phyloP scores from a whole-genome alignment of 306 rosid species.

The Argentina anserina region DNA sequence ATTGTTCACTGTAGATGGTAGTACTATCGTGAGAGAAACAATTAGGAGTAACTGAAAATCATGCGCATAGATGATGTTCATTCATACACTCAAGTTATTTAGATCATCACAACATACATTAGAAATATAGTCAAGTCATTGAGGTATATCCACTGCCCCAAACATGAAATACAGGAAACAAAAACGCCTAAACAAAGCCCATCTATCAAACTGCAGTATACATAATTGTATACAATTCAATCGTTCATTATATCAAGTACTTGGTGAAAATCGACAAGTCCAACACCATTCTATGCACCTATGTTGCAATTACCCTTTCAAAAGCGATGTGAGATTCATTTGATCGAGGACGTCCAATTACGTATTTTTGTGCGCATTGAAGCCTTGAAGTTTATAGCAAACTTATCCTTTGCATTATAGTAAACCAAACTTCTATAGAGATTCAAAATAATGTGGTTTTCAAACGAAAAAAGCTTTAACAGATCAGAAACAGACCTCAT shows the following conservation, averaged over 20 bases:
- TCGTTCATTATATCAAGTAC: neutral
- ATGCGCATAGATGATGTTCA: neutral
- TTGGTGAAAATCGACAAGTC: too few relatives aligned
- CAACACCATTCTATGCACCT: neutral
- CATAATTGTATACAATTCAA: neutral
- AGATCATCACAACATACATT: too few relatives aligned
- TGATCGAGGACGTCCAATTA: neutral
- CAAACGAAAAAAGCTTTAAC: neutral
- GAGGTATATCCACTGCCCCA: too few relatives aligned
- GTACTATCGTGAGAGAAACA: too few relatives aligned
- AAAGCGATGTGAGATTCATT: neutral
- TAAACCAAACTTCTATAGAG: neutral
- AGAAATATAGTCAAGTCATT: too few relatives aligned
- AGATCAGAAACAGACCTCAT: conserved; percentile 1
- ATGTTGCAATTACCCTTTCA: neutral
- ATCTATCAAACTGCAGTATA: neutral
- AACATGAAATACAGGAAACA: too few relatives aligned
- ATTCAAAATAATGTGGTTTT: neutral
- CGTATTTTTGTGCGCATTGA: neutral
- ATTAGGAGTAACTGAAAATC: neutral
- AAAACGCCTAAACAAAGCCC: too few relatives aligned
- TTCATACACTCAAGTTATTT: too few relatives aligned
- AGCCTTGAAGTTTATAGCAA: neutral
- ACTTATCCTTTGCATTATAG: neutral
- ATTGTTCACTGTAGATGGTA: neutral